Conservation (phyloP, 2,329 filamentous ascomycete species). For the Blastomyces parvus region DNA sequence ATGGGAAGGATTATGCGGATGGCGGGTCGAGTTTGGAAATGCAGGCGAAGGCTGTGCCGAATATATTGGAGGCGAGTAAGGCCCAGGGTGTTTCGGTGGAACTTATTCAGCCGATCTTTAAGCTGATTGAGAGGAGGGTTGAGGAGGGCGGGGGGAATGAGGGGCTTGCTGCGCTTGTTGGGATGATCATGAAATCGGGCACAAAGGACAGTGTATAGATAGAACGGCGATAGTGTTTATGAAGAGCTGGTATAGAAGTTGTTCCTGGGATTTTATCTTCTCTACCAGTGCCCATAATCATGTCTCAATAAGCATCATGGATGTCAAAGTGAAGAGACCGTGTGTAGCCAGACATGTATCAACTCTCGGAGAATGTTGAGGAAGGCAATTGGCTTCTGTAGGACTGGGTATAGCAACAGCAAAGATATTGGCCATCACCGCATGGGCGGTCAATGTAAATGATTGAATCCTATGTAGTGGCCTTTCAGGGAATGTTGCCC, state of each 20-base stretch:
- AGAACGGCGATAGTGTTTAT: background rate
- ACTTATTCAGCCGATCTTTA: background rate
- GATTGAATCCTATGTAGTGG: too few relatives aligned
- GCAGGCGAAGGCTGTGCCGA: background rate
- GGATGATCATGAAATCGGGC: background rate
- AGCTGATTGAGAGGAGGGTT: background rate
- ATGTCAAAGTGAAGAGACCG: too few relatives aligned
- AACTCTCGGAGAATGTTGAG: too few relatives aligned
- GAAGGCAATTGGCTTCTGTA: too few relatives aligned
- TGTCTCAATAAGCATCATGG: background rate
- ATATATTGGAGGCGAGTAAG: background rate
- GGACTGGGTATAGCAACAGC: too few relatives aligned
- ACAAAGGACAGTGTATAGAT: background rate
- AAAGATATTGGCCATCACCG: too few relatives aligned
- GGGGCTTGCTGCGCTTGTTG: background rate
- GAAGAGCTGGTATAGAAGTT: background rate
- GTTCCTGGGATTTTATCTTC: background rate
- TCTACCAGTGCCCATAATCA: background rate
- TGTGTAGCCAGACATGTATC: too few relatives aligned
- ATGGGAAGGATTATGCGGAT: constrained; percentile 1
- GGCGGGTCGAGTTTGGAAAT: constrained; percentile 6
- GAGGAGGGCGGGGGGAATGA: background rate
- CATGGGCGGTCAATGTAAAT: too few relatives aligned
- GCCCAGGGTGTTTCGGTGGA: constrained; percentile 4
- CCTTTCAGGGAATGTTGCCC: too few relatives aligned